phyloP scores from a whole-genome alignment of 2,329 filamentous ascomycete genomes.

The Ceratocystis eucalypticola region DNA sequence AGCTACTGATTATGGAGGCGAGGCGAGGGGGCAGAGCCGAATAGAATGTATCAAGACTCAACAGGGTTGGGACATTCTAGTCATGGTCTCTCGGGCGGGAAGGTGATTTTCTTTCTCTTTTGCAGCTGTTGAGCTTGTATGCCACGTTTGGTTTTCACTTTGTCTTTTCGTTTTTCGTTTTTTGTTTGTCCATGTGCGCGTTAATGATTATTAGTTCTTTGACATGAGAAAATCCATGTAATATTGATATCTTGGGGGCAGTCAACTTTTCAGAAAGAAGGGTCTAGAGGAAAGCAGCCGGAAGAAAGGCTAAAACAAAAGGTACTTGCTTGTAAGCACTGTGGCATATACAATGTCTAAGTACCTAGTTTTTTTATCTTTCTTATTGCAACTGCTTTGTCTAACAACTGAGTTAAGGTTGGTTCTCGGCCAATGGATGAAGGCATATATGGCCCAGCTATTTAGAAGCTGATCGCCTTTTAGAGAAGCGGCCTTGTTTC shows the following conservation, averaged over 20 bases:
- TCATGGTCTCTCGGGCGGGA: background rate
- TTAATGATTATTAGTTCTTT: slow-evolving; percentile 18
- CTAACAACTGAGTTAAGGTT: background rate
- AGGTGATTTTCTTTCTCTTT: slow-evolving; percentile 7
- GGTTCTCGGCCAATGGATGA: background rate
- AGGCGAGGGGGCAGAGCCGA: background rate
- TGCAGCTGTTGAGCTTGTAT: slow-evolving; percentile 3
- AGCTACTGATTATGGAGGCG: background rate
- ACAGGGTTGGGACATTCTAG: background rate
- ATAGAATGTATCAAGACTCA: background rate
- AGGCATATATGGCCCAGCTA: background rate
- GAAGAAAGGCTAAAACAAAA: background rate
- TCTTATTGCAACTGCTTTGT: too few species aligned
- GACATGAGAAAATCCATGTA: background rate
- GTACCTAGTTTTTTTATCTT: background rate
- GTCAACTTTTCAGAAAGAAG: background rate
- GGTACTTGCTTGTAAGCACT: background rate
- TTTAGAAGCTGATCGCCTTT: background rate
- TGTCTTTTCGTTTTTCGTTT: background rate
- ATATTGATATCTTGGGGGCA: background rate
- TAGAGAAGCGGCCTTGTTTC: background rate
- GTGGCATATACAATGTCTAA: background rate
- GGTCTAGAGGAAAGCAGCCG: background rate
- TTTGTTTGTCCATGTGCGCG: slow-evolving; percentile 13
- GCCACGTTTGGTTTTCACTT: slow-evolving; percentile 8